These are phyloP conservation scores for Globisporangium cederbergense DNA, from an alignment of 352 stramenopile species.

Conservation along the genomic window DNA sequence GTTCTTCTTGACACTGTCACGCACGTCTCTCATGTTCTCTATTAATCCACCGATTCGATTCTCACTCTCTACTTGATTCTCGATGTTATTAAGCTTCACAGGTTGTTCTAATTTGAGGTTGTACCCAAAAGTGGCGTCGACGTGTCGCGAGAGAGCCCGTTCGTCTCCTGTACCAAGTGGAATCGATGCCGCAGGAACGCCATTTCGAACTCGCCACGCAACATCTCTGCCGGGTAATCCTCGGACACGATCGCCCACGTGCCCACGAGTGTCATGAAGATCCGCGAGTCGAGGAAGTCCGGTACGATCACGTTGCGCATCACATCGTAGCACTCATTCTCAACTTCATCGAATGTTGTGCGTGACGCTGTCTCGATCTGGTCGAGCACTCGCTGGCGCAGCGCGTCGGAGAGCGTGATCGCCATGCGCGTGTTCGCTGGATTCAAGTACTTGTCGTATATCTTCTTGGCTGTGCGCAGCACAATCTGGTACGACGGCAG, in stretches of 20 bases:
- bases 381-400: conserved; percentile 42
- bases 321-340: conserved; percentile 69
- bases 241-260: conserved; percentile 75
- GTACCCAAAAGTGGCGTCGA: conserved; percentile 27
- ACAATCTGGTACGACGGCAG: conserved; percentile 85
- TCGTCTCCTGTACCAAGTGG: conserved; percentile 69
- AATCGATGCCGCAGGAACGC: conserved; percentile 79
- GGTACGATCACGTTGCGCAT: conserved; percentile 74
- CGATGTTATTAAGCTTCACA: conserved; percentile 5
- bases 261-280: conserved; percentile 83
- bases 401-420: conserved; percentile 47
- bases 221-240: conserved; percentile 70
- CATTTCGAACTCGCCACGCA: conserved; percentile 78
- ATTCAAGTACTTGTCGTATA: conserved; percentile 86
- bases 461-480: conserved; percentile 75
- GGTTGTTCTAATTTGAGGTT: not conserved
- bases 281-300: conserved; percentile 78
- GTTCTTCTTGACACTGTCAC: not conserved
- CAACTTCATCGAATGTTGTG: conserved; percentile 72
- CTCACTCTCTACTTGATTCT: conserved; percentile 4
- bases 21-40: not conserved
- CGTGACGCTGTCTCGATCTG: conserved; percentile 64
- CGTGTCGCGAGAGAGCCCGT: conserved; percentile 56
- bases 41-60: not conserved
- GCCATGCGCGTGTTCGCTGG: conserved; percentile 45